Percentiles rank a stretch among this genome's conserved stretches.
Evolutionary conservation across 2,329 filamentous ascomycete species (phyloP).

Genomic region (Sclerotinia nivalis): DNA sequence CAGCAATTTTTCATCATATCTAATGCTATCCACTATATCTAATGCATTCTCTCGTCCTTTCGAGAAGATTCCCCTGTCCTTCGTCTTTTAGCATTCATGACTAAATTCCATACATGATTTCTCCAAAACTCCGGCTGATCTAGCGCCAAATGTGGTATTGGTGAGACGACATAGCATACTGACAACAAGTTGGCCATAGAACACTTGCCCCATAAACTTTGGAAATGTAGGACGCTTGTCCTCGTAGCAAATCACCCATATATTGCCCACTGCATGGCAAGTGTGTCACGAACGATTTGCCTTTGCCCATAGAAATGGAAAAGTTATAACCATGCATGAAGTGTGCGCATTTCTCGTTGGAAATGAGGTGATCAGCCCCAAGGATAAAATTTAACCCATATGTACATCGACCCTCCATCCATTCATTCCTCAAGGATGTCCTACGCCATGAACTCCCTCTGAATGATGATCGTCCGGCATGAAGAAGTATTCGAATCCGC

Average conservation of each 20-base stretch:
- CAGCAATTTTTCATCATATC: too few relatives aligned
- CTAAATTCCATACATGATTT: neutral
- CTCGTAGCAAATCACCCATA: neutral
- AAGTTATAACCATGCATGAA: neutral
- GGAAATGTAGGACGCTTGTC: neutral
- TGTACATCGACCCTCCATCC: conserved; percentile 41
- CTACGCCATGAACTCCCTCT: conserved; percentile 52
- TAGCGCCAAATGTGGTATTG: neutral
- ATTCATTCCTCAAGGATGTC: conserved; percentile 53
- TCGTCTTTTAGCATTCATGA: too few relatives aligned
- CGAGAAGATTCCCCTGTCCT: too few relatives aligned
- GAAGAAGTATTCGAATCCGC: conserved; percentile 86
- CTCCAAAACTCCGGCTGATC: neutral
- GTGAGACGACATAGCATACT: neutral
- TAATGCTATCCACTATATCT: neutral
- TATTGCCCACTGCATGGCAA: neutral
- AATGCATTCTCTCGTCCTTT: neutral
- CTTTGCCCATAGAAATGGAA: neutral
- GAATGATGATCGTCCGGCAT: conserved; percentile 69
- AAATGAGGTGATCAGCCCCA: neutral
- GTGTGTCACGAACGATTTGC: neutral
- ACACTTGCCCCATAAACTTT: neutral
- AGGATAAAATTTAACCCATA: conserved; percentile 38
- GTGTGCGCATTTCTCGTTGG: neutral
- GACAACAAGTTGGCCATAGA: neutral